A percentile compares a stretch with the other conserved stretches of the same genome.
These are phyloP conservation scores for Apophysomyces variabilis DNA, from an alignment of 371 early-diverging fungal genomes.

Conservation along the genomic window DNA sequence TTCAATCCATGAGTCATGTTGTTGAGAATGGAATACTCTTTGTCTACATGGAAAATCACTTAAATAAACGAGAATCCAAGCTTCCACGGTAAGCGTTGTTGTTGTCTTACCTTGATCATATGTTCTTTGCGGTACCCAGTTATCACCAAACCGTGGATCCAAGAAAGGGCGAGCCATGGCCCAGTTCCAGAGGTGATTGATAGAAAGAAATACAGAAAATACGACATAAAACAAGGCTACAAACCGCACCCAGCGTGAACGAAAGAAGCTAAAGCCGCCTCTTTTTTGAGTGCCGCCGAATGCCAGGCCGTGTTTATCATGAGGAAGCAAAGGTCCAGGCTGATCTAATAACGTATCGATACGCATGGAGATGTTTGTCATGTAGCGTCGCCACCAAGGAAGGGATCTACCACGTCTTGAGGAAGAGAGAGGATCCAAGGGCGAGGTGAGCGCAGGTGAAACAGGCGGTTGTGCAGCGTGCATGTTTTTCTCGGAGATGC, in stretches of 20 bases:
- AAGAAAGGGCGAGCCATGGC: conserved; percentile 17
- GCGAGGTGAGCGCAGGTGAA: conserved; percentile 8
- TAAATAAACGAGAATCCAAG: too few species aligned
- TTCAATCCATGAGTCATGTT: conserved; percentile 48
- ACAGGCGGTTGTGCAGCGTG: neutral
- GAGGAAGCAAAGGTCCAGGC: conserved; percentile 44
- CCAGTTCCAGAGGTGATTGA: conserved; percentile 47
- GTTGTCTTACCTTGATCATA: conserved; percentile 42
- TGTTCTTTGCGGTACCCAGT: conserved; percentile 49
- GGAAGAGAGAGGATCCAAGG: conserved; percentile 2
- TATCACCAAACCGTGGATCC: conserved; percentile 25
- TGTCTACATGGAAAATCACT: conserved; percentile 26
- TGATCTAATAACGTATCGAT: conserved; percentile 33
- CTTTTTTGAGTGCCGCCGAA: conserved; percentile 46
- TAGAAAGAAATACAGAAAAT: conserved; percentile 47
- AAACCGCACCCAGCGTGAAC: conserved; percentile 37
- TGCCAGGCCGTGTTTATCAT: conserved; percentile 41
- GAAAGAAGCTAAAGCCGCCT: conserved; percentile 20
- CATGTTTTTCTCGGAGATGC: conserved; percentile 24
- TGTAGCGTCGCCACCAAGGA: conserved; percentile 16
- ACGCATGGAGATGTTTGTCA: conserved; percentile 14
- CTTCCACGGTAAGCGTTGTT: too few species aligned
- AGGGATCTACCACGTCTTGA: conserved; percentile 2
- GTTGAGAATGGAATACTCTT: conserved; percentile 39
- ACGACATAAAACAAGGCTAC: conserved; percentile 41